phyloP scores from a whole-genome alignment of 768 basidiomycete genomes.

The Naganishia vishniacii region DNA sequence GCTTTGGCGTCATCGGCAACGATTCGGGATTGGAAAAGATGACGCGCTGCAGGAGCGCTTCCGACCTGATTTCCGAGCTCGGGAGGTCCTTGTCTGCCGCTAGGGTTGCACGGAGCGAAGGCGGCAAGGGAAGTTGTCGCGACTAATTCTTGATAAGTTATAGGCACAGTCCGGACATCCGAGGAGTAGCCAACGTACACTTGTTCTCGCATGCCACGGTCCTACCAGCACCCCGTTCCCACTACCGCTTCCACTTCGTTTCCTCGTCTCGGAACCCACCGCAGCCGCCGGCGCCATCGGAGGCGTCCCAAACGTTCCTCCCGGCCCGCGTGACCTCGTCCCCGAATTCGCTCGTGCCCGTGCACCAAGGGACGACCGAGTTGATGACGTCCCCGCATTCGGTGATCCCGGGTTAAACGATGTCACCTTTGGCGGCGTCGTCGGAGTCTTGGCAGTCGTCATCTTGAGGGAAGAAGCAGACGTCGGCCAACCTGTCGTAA shows the following conservation, averaged over 20 bases:
- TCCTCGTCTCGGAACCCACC: neutral
- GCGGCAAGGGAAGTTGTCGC: slow-evolving; percentile 13
- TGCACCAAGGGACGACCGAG: neutral
- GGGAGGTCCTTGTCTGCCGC: slow-evolving; percentile 26
- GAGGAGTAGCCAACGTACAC: neutral
- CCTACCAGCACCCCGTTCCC: neutral
- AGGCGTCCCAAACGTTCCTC: neutral
- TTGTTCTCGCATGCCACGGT: neutral
- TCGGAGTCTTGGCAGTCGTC: neutral
- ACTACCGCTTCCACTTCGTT: neutral
- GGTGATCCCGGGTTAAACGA: slow-evolving; percentile 5
- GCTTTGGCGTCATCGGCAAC: slow-evolving; percentile 25
- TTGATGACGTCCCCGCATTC: neutral
- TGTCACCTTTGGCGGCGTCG: slow-evolving; percentile 2
- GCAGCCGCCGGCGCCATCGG: neutral
- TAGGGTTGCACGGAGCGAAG: slow-evolving; percentile 25
- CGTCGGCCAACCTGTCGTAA: neutral
- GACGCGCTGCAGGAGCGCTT: slow-evolving; percentile 28
- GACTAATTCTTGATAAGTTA: neutral
- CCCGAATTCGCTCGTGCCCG: slow-evolving; percentile 11
- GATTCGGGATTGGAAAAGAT: slow-evolving; percentile 28
- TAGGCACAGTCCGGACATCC: too few relatives aligned
- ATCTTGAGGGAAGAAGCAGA: neutral
- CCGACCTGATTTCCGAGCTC: slow-evolving; percentile 26
- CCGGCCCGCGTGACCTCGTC: neutral